Evolutionary conservation across 805 yeast species (phyloP), one percentile per base, ranked within the genome.

Genomic region (Tetrapisispora fleetii): DNA sequence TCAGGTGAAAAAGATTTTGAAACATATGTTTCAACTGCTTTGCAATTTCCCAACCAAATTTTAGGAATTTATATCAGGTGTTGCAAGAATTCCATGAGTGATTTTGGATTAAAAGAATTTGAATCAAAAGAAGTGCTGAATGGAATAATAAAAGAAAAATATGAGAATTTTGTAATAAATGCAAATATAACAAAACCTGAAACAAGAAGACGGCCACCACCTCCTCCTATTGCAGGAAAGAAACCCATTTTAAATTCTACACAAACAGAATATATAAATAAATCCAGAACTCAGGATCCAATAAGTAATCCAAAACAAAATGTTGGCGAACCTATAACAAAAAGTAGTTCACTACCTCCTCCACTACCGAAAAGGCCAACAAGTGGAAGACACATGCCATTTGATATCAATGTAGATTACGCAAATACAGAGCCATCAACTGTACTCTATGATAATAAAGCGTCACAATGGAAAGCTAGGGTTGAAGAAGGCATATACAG

Each of bases 1-100:
- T 83, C 96, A 2, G 98, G 98, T 1, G 99, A 93, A 61, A 83
- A 83, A 54, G 99, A 93, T 68, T 69, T 91, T 40, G 99, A 95
- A 59, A 95, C 97, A 0, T 93, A 93, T 62, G 74, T 79, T 6
- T 82, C 82, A 27, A 67, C 89, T 33, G 85, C 95, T 0, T 67
- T 70, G 37, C 54, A 62, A 32, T 78, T 69, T 57, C 95, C 96
- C 0, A 67, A 71, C 4, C 83, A 79, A 52, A 72, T 93, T 0
- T 53, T 76, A 21, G 95, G 84, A 1, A 86, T 93, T 4, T 90
- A 79, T 61, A 85, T 93, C 35, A 70, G 98, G 39, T 85, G 85
- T 43, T 85, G 95, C 6, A 75, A 76, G 11, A 75, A 76, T 40
- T 83, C 91, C 0, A 71, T 85, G 58, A 80, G 85, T n/a, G 78